phyloP scores from a whole-genome alignment of 768 basidiomycete genomes.

The Leccinum longicurvipes region DNA sequence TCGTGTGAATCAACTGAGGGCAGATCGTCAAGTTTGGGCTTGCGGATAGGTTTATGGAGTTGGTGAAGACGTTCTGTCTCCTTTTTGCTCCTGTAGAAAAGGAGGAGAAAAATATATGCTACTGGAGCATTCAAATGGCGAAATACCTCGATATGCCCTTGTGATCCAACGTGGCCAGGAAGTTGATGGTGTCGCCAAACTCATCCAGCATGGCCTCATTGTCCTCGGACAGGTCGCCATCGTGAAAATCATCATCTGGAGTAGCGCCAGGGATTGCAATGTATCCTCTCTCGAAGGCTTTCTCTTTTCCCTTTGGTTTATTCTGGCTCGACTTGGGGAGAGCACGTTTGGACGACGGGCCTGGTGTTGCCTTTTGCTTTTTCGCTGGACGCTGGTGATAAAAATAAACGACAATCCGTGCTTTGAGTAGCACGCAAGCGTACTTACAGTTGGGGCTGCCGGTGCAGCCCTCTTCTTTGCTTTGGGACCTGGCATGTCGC shows the following conservation, averaged over 20 bases:
- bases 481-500: slow-evolving; percentile 26
- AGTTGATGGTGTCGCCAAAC: slow-evolving; percentile 59
- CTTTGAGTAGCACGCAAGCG: background rate
- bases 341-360: slow-evolving; percentile 15
- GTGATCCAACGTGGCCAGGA: slow-evolving; percentile 69
- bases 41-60: slow-evolving; percentile 54
- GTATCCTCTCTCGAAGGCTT: slow-evolving; percentile 51
- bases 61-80: slow-evolving; percentile 72
- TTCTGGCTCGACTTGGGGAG: slow-evolving; percentile 25
- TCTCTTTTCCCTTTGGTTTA: slow-evolving; percentile 53
- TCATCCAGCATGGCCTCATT: slow-evolving; percentile 65
- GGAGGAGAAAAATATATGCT: background rate
- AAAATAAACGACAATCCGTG: background rate
- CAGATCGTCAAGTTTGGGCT: slow-evolving; percentile 51
- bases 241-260: slow-evolving; percentile 14
- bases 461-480: slow-evolving; percentile 35
- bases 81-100: slow-evolving; percentile 68
- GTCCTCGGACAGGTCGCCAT: slow-evolving; percentile 59
- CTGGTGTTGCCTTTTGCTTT: slow-evolving; percentile 53
- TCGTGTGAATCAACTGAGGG: slow-evolving; percentile 69
- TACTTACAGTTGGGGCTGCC: slow-evolving; percentile 26
- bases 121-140: background rate
- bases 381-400: slow-evolving; percentile 46
- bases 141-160: slow-evolving; percentile 78
- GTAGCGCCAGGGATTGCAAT: slow-evolving; percentile 55